These are phyloP conservation scores for Russula brevipes DNA, from an alignment of 768 basidiomycete species.

Conservation along the genomic window DNA sequence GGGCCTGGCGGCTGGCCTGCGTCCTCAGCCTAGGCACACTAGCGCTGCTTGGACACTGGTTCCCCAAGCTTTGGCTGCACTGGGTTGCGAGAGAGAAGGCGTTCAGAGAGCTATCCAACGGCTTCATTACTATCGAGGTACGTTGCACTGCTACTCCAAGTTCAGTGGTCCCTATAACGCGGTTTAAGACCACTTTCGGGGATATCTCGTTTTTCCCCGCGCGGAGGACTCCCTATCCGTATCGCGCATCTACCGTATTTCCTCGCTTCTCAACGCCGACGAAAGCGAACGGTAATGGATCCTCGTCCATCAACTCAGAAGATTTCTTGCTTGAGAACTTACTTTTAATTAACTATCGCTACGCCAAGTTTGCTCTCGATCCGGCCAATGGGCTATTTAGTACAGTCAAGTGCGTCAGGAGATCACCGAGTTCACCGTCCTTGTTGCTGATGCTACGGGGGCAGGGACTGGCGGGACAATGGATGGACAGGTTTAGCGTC, in stretches of 20 bases:
- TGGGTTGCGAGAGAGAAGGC: constrained; percentile 81
- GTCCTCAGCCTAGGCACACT: constrained; percentile 65
- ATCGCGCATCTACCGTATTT: constrained; percentile 78
- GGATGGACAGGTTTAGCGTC: constrained; percentile 57
- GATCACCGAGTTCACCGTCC: neutral
- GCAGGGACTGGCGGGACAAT: constrained; percentile 87
- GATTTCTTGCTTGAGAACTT: constrained; percentile 46
- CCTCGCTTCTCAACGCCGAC: constrained; percentile 31
- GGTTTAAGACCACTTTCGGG: constrained; percentile 69
- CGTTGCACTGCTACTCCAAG: constrained; percentile 28
- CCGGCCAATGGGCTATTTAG: constrained; percentile 75
- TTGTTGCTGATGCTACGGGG: neutral
- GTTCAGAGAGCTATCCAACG: constrained; percentile 64
- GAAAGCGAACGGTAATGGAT: constrained; percentile 24
- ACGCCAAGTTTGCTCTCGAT: constrained; percentile 86
- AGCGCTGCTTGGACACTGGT: constrained; percentile 86
- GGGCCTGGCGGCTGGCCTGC: constrained; percentile 69
- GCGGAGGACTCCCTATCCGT: constrained; percentile 63
- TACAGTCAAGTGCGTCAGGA: constrained; percentile 61
- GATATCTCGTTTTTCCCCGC: constrained; percentile 76
- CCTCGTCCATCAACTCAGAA: constrained; percentile 32
- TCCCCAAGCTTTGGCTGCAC: constrained; percentile 85
- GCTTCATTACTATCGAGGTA: constrained; percentile 89
- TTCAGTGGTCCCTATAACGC: constrained; percentile 28
- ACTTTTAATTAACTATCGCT: constrained; percentile 82